Evolutionary conservation across 805 yeast species (phyloP).

Genomic region (Zygotorulaspora sp.): DNA sequence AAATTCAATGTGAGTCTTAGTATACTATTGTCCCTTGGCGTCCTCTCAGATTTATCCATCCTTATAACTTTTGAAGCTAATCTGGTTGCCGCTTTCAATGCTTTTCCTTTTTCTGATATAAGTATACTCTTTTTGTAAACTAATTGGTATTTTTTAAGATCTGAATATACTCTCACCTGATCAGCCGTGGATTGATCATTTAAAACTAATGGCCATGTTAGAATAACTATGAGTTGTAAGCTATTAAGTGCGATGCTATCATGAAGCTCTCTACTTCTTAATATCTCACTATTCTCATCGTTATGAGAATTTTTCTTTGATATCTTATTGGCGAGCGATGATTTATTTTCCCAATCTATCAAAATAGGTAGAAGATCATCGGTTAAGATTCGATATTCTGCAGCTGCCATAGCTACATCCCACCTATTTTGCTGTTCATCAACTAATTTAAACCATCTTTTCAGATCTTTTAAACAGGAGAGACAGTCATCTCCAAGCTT

Average conservation of each 20-base stretch:
- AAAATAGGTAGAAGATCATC: conserved; percentile 74
- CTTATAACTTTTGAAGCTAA: conserved; percentile 60
- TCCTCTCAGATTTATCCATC: conserved; percentile 50
- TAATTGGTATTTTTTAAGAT: conserved; percentile 61
- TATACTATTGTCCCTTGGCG: conserved; percentile 65
- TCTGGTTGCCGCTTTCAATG: conserved; percentile 64
- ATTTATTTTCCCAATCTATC: conserved; percentile 60
- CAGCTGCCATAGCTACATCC: conserved; percentile 85
- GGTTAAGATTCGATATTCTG: conserved; percentile 66
- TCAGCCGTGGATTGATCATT: conserved; percentile 53
- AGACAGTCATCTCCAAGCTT: conserved; percentile 72
- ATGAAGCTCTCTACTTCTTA: conserved; percentile 26
- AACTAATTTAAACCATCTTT: conserved; percentile 79
- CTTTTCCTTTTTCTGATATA: conserved; percentile 51
- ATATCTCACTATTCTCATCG: conserved; percentile 26
- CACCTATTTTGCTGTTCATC: conserved; percentile 67
- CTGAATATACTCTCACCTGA: conserved; percentile 54
- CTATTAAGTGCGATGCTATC: conserved; percentile 67
- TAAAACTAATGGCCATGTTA: conserved; percentile 83
- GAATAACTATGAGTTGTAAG: conserved; percentile 72
- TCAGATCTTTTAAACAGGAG: conserved; percentile 81
- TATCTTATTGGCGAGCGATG: conserved; percentile 22
- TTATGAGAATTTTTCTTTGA: conserved; percentile 12
- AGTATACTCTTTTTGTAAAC: conserved; percentile 67
- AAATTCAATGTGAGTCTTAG: conserved; percentile 67